Percentiles rank a stretch among this genome's conserved stretches.
Evolutionary conservation across 495 filamentous ascomycete species (phyloP).

Genomic region (Viridothelium virens): DNA sequence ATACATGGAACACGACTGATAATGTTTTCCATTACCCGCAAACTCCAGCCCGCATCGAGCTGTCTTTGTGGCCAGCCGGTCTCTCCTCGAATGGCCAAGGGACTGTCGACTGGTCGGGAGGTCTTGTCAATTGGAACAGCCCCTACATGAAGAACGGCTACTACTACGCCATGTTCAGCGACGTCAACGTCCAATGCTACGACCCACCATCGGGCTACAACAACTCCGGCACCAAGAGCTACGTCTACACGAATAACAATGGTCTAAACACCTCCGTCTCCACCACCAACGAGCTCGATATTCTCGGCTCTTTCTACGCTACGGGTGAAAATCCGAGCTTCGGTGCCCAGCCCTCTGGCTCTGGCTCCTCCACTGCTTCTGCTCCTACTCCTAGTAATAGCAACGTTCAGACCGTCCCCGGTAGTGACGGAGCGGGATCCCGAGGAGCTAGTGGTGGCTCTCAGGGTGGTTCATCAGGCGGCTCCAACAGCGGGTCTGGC

Average conservation of each 20-base stretch:
- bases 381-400: slow-evolving; percentile 13
- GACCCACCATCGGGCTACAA: slow-evolving; percentile 54
- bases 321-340: slow-evolving; percentile 48
- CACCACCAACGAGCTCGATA: slow-evolving; percentile 63
- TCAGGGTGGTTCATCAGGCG: slow-evolving; percentile 9
- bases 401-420: slow-evolving; percentile 31
- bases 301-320: slow-evolving; percentile 71
- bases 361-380: slow-evolving; percentile 10
- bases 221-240: slow-evolving; percentile 54
- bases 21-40: slow-evolving; percentile 86
- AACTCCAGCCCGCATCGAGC: slow-evolving; percentile 83
- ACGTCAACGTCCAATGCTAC: slow-evolving; percentile 80
- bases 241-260: slow-evolving; percentile 59
- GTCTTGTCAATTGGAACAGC: slow-evolving; percentile 77
- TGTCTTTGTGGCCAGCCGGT: slow-evolving; percentile 95
- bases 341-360: slow-evolving; percentile 23
- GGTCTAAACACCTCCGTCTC: slow-evolving; percentile 69
- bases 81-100: slow-evolving; percentile 67
- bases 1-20: slow-evolving; percentile 73
- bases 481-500: slow-evolving; percentile 5
- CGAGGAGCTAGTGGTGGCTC: slow-evolving; percentile 23
- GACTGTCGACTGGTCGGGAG: slow-evolving; percentile 88
- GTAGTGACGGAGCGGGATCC: slow-evolving; percentile 30
- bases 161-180: slow-evolving; percentile 75
- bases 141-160: slow-evolving; percentile 78